Percentiles rank a stretch among this genome's conserved stretches.
Evolutionary conservation across 2,329 filamentous ascomycete species (phyloP).

Genomic region (Arthrobotrys entomopaga): DNA sequence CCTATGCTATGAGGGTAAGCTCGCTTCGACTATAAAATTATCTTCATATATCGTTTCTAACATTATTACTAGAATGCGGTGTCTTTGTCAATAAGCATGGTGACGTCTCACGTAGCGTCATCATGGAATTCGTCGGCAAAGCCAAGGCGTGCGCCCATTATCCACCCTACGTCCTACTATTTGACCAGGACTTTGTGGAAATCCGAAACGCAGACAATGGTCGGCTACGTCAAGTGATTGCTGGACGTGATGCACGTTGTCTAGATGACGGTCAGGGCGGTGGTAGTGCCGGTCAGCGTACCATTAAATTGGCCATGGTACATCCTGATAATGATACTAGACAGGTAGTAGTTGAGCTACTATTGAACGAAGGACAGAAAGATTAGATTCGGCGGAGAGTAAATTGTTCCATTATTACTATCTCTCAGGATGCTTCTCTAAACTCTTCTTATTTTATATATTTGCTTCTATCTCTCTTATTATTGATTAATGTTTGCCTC

Average conservation of each 20-base stretch:
- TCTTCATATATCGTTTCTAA: constrained; percentile 9
- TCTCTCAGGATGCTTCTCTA: not conserved
- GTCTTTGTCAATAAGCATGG: constrained; percentile 99
- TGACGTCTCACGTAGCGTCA: constrained; percentile 89
- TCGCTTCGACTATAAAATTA: not conserved
- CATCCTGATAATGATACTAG: constrained; percentile 86
- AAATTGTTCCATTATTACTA: not conserved
- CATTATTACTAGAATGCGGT: constrained; percentile 73
- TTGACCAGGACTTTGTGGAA: constrained; percentile 96
- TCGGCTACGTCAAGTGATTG: constrained; percentile 89
- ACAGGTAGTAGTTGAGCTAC: constrained; percentile 90
- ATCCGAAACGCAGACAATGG: constrained; percentile 97
- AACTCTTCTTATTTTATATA: not conserved
- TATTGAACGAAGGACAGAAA: constrained; percentile 86
- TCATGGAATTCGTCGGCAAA: constrained; percentile 99
- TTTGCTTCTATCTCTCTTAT: not conserved
- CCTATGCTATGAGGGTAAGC: constrained; percentile 77
- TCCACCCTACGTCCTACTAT: constrained; percentile 88
- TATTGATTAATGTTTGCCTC: not conserved
- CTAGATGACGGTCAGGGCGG: constrained; percentile 83
- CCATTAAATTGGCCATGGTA: constrained; percentile 93
- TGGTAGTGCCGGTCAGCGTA: constrained; percentile 71
- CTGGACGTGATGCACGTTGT: constrained; percentile 86
- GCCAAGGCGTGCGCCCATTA: constrained; percentile 88
- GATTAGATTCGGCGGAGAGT: constrained; percentile 61